Evolutionary conservation across 768 basidiomycete species (phyloP).

Genomic region (Serendipita sp.): DNA sequence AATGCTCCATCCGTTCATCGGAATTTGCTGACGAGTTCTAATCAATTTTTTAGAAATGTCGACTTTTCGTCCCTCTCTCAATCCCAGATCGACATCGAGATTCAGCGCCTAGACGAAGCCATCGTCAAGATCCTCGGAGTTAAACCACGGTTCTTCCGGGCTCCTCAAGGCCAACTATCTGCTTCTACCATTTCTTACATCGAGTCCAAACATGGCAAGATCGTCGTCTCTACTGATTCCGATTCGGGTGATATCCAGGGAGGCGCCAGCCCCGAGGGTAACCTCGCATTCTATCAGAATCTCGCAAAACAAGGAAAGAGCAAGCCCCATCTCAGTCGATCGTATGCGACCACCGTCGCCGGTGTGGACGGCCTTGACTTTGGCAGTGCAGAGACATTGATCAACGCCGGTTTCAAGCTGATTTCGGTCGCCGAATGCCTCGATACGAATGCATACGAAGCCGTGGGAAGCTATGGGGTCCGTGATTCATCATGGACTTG

Average conservation of each 20-base stretch:
- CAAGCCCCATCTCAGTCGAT: background rate
- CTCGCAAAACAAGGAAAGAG: background rate
- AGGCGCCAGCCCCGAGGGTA: background rate
- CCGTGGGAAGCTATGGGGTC: background rate
- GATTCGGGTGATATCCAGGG: background rate
- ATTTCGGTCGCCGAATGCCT: background rate
- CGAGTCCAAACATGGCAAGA: slow-evolving; percentile 2
- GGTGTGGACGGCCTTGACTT: background rate
- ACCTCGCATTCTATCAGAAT: background rate
- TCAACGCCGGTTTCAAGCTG: background rate
- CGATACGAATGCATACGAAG: background rate
- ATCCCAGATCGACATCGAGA: background rate
- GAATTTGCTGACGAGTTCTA: background rate
- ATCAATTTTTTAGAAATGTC: background rate
- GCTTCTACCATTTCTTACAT: background rate
- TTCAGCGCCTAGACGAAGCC: slow-evolving; percentile 3
- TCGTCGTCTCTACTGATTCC: background rate
- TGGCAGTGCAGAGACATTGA: background rate
- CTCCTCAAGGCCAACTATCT: background rate
- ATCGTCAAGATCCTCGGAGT: slow-evolving; percentile 1
- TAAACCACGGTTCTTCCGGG: background rate
- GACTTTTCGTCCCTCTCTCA: background rate
- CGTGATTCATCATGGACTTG: background rate
- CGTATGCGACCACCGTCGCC: background rate
- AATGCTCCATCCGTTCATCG: background rate